Evolutionary conservation across 768 basidiomycete species (phyloP), one percentile per base, ranked within the genome.

Genomic region (Cystofilobasidium ferigula): DNA sequence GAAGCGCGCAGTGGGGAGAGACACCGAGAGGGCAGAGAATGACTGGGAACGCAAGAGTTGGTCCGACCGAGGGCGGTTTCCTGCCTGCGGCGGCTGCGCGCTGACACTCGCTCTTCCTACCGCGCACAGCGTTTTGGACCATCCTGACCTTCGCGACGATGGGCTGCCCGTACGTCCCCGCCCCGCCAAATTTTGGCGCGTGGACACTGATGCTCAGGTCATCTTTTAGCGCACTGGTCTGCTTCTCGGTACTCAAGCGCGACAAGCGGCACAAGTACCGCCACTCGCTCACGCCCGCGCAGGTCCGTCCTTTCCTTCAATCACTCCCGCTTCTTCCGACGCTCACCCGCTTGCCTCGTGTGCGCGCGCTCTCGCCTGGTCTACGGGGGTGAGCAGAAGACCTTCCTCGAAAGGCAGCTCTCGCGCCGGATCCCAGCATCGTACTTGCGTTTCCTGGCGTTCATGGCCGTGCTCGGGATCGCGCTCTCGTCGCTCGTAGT

Each of bases 391-490:
- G 36, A 56, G 13, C 66, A 68, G 26, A 57, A 57, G 42, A 57
- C 66, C 13, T 76, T 78, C 63, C 72, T 78, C 57, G 74, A 76
- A 34, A 71, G 74, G 1, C 72, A 75, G 57, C 70, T 77, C 34
- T 61, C 71, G 0, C 61, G 71, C 8, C 67, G 76, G 20, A 78
- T 79, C 61, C 78, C 78, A 0, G 70, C 75, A 7, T 75, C 74
- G 0, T 79, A 78, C 72, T 68, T 73, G n/a, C 71, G 78, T 22
- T 79, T 79, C 69, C 69, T 78, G 26, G 79, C 78, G 78, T 79
- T 79, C 71, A 74, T 79, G 72, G 72, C 71, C 3, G 75, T 73
- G 14, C 65, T 78, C 10, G 74, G 72, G 6, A 74, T 79, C 22
- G 76, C 76, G 30, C 74, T 75, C 32, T 74, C 78, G 60, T 72